These are phyloP conservation scores for Boletus rubescentipes DNA, from an alignment of 768 basidiomycete species.

Conservation along the genomic window DNA sequence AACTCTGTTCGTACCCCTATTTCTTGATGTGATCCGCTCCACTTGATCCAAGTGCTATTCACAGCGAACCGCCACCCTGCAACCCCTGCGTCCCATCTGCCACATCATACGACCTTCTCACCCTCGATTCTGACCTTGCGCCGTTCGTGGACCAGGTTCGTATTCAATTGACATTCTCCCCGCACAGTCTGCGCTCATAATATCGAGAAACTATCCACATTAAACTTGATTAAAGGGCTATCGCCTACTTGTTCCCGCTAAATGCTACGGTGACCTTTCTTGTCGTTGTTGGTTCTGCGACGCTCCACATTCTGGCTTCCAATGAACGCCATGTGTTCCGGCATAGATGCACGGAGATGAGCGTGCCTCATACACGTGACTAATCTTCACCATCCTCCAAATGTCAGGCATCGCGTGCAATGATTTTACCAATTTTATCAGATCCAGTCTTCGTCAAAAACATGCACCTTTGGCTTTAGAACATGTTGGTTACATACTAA, in stretches of 20 bases:
- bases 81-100: not conserved
- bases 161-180: not conserved
- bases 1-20: conserved; percentile 12
- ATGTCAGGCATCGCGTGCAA: not conserved
- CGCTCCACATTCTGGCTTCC: not conserved
- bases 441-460: not conserved
- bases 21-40: conserved; percentile 21
- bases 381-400: not conserved
- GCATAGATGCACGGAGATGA: conserved; percentile 26
- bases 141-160: not conserved
- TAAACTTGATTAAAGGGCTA: conserved; percentile 10
- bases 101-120: not conserved
- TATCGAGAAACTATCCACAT: conserved; percentile 12
- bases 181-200: conserved; percentile 21
- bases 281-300: conserved; percentile 1
- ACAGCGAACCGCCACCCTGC: conserved; percentile 4
- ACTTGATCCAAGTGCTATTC: not conserved
- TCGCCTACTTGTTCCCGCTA: conserved; percentile 23
- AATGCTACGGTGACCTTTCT: conserved; percentile 6
- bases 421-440: not conserved
- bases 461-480: not conserved
- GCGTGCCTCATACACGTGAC: conserved; percentile 9
- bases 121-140: not conserved
- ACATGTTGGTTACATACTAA: not conserved
- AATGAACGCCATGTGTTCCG: not conserved